Percentiles rank a stretch among this genome's conserved stretches.
Conservation (phyloP, 306 rosid genomes). For the Glycyrrhiza uralensis region DNA sequence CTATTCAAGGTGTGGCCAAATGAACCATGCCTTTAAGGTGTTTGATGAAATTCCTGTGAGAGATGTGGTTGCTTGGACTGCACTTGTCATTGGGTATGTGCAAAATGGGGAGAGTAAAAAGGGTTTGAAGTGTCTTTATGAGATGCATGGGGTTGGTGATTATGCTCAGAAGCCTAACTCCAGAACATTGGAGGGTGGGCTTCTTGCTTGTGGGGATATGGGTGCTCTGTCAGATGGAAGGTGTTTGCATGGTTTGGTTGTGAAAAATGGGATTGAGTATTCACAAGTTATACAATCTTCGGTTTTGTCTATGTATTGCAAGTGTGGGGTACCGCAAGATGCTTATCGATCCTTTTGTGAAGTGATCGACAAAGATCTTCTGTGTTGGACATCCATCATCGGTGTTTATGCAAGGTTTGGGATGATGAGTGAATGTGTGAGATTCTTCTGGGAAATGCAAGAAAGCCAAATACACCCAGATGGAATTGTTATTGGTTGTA, state of each 20-base stretch:
- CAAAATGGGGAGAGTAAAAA: conserved; percentile 63
- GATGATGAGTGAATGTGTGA: conserved; percentile 46
- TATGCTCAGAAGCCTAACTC: conserved; percentile 51
- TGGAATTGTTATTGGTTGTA: conserved; percentile 57
- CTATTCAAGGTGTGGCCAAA: conserved; percentile 52
- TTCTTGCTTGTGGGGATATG: conserved; percentile 70
- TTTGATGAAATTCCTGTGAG: conserved; percentile 63
- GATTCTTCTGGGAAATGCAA: conserved; percentile 56
- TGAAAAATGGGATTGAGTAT: conserved; percentile 56
- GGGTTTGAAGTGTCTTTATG: conserved; percentile 58
- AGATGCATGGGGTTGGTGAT: conserved; percentile 64
- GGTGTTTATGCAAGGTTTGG: conserved; percentile 65
- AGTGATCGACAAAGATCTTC: conserved; percentile 48
- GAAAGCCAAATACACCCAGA: conserved; percentile 44
- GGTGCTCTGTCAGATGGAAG: conserved; percentile 53
- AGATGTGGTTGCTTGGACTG: conserved; percentile 82
- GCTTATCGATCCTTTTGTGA: conserved; percentile 51
- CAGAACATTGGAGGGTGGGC: conserved; percentile 72
- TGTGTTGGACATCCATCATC: conserved; percentile 68
- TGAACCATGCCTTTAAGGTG: conserved; percentile 42
- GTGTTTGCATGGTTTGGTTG: conserved; percentile 60
- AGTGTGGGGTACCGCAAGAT: conserved; percentile 57
- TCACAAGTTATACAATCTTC: conserved; percentile 47
- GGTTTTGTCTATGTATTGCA: conserved; percentile 64
- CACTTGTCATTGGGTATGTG: conserved; percentile 61